phyloP scores from a whole-genome alignment of 768 basidiomycete species.

The Multifurca ochricompacta region DNA sequence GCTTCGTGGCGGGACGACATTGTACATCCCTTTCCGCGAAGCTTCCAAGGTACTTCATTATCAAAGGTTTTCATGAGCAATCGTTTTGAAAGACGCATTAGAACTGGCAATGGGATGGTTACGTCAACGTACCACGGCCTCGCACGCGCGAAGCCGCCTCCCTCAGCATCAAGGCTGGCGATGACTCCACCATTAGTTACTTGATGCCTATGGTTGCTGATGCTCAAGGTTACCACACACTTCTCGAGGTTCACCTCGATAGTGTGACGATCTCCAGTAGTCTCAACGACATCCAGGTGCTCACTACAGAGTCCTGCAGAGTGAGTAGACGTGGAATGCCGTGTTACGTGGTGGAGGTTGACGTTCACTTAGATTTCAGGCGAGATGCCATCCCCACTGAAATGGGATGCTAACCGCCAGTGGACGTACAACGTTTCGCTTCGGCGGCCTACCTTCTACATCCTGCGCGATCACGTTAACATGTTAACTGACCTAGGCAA shows the following conservation, averaged over 20 bases:
- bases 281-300: constrained; percentile 77
- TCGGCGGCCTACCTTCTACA: constrained; percentile 61
- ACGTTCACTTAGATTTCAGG: constrained; percentile 45
- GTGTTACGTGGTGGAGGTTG: not conserved
- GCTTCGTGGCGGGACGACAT: constrained; percentile 63
- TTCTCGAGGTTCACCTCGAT: constrained; percentile 76
- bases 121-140: constrained; percentile 39
- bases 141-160: constrained; percentile 59
- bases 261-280: constrained; percentile 72
- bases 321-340: constrained; percentile 36
- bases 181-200: constrained; percentile 81
- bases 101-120: constrained; percentile 93
- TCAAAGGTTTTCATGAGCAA: not conserved
- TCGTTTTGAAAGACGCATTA: constrained; percentile 24
- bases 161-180: constrained; percentile 66
- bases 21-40: constrained; percentile 89
- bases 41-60: constrained; percentile 61
- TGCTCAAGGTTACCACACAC: constrained; percentile 66
- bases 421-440: constrained; percentile 76
- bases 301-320: constrained; percentile 70
- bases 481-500: constrained; percentile 89
- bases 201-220: constrained; percentile 74
- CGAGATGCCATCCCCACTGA: constrained; percentile 70
- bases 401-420: constrained; percentile 72
- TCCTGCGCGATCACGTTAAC: constrained; percentile 90